Percentiles rank a stretch among this genome's conserved stretches.
Evolutionary conservation across 768 basidiomycete species (phyloP).

Genomic region (Ephemerocybe angulata): DNA sequence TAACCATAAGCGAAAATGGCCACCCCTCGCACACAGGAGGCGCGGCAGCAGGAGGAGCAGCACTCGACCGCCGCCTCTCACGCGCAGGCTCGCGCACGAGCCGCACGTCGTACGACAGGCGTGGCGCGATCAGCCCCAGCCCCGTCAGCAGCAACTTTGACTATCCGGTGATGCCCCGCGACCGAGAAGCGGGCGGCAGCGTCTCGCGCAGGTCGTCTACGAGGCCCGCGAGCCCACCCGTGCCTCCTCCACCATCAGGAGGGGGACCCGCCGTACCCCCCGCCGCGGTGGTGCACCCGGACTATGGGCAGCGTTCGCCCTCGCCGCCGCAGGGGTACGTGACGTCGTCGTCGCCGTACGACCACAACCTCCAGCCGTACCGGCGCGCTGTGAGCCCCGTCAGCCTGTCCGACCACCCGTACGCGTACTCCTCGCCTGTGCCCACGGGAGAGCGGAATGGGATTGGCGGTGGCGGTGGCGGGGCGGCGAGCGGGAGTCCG

Average conservation of each 20-base stretch:
- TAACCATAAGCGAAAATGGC: neutral
- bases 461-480: neutral
- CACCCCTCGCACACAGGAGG: neutral
- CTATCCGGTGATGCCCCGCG: no score
- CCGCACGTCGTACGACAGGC: neutral
- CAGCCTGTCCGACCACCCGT: conserved; percentile 3
- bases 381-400: conserved; percentile 1
- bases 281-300: neutral
- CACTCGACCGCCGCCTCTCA: conserved; percentile 6
- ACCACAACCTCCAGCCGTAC: neutral
- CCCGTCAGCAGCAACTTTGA: conserved; percentile 2
- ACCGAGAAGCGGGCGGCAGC: no score
- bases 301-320: no score
- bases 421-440: neutral
- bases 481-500: neutral
- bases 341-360: neutral
- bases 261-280: neutral
- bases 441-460: neutral
- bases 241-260: neutral
- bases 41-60: neutral
- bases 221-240: neutral
- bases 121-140: conserved; percentile 2
- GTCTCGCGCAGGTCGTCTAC: no score
- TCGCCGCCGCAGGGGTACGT: no score
- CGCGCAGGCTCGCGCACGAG: neutral